Conservation (phyloP, 2,329 filamentous ascomycete species). For the Blastomyces parvus region DNA sequence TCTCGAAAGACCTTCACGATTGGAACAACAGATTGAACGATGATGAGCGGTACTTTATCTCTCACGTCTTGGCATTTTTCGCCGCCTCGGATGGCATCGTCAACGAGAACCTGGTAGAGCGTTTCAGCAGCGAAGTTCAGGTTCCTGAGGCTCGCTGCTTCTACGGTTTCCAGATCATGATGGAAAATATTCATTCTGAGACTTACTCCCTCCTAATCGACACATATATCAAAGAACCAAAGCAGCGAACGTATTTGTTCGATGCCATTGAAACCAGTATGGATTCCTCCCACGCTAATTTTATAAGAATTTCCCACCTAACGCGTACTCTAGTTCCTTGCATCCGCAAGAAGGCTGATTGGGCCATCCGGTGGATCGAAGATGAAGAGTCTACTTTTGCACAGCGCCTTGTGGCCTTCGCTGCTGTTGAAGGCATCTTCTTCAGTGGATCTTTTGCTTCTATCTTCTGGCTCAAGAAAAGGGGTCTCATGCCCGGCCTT, state of each 20-base stretch:
- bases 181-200: conserved; percentile 99
- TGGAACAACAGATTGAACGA: conserved; percentile 98
- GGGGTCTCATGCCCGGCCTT: conserved; percentile 93
- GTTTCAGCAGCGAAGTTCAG: conserved; percentile 94
- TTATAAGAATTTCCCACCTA: conserved; percentile 17
- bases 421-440: conserved; percentile 98
- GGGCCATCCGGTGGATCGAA: conserved; percentile 89
- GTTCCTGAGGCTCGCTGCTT: conserved; percentile 98
- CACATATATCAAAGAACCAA: conserved; percentile 97
- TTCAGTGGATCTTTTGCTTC: conserved; percentile 97
- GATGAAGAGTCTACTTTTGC: conserved; percentile 92
- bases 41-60: conserved; percentile 97
- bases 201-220: conserved; percentile 99
- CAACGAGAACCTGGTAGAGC: conserved; percentile 98
- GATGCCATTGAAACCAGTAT: conserved; percentile 96
- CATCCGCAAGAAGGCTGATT: conserved; percentile 97
- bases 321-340: conserved; percentile 58
- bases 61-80: conserved; percentile 97
- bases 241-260: conserved; percentile 88
- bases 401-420: conserved; percentile 90
- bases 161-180: conserved; percentile 99
- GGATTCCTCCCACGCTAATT: conserved; percentile 25
- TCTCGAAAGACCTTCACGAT: conserved; percentile 97
- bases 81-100: conserved; percentile 97
- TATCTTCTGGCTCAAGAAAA: conserved; percentile 99